Conservation (phyloP, 805 yeast species). For the Pachysolen tannophilus region DNA sequence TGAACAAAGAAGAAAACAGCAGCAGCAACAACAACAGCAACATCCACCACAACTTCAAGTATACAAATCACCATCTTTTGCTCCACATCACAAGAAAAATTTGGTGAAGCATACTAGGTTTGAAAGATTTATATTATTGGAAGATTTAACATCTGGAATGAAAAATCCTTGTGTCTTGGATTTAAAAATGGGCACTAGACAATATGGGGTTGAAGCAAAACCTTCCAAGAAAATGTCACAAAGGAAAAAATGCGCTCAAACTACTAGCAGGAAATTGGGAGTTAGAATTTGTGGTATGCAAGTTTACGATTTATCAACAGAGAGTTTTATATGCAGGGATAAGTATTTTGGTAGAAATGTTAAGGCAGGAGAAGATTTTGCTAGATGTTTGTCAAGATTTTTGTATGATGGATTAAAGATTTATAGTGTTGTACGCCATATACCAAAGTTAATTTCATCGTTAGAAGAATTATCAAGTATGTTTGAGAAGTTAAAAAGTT, state of each 20-base stretch:
- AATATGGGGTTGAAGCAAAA: constrained; percentile 91
- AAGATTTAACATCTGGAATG: constrained; percentile 84
- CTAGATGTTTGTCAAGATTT: constrained; percentile 65
- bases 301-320: constrained; percentile 48
- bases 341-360: constrained; percentile 88
- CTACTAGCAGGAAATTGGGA: constrained; percentile 79
- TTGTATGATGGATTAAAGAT: constrained; percentile 65
- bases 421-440: constrained; percentile 53
- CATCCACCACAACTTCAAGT: background rate
- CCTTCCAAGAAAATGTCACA: constrained; percentile 69
- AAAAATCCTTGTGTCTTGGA: constrained; percentile 85
- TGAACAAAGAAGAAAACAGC: constrained; percentile 12
- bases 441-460: constrained; percentile 58
- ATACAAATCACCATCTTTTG: background rate
- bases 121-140: constrained; percentile 78
- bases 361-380: constrained; percentile 65
- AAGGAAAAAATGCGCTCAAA: constrained; percentile 66
- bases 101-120: constrained; percentile 43
- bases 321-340: constrained; percentile 61
- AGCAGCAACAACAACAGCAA: background rate
- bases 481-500: constrained; percentile 54
- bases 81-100: constrained; percentile 4
- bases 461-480: constrained; percentile 50
- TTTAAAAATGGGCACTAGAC: constrained; percentile 97
- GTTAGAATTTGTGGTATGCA: constrained; percentile 95